A percentile compares a stretch with the other conserved stretches of the same genome.
Evolutionary conservation across 352 stramenopile species (phyloP).

Genomic region (Saprolegnia parasitica): DNA sequence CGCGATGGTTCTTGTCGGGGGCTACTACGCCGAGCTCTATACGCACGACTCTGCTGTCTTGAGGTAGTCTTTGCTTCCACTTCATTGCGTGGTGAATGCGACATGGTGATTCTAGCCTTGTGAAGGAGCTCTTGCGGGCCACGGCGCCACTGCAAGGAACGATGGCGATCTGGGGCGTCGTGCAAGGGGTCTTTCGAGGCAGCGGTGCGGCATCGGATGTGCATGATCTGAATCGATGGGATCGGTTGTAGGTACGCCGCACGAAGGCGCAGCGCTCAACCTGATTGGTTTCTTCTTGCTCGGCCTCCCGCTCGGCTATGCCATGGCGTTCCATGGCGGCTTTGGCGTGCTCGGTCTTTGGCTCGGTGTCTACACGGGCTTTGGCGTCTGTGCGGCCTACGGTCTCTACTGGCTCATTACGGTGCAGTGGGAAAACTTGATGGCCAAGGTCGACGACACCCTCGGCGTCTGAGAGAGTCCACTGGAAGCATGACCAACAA

Average conservation of each 20-base stretch:
- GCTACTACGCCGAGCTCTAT: not conserved
- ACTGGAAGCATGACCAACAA: too few species aligned
- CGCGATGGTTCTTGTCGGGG: not conserved
- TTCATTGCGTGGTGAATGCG: not conserved
- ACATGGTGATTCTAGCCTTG: not conserved
- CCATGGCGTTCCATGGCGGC: not conserved
- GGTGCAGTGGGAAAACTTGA: slow-evolving; percentile 66
- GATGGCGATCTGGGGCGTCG: not conserved
- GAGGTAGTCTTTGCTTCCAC: not conserved
- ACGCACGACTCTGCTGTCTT: not conserved
- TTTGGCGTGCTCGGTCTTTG: not conserved
- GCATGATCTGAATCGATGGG: not conserved
- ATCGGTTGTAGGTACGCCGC: not conserved
- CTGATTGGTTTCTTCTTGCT: not conserved
- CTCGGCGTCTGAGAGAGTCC: not conserved
- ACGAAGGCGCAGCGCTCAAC: not conserved
- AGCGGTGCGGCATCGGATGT: not conserved
- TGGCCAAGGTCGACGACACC: slow-evolving; percentile 29
- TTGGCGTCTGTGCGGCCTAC: slow-evolving; percentile 56
- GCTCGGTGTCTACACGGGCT: slow-evolving; percentile 37
- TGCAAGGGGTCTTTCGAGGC: not conserved
- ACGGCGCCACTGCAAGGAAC: not conserved
- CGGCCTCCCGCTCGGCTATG: not conserved
- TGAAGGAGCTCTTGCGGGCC: not conserved
- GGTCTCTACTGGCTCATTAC: slow-evolving; percentile 60